These are phyloP conservation scores for Russula virescens DNA, from an alignment of 768 basidiomycete genomes.

Conservation along the genomic window DNA sequence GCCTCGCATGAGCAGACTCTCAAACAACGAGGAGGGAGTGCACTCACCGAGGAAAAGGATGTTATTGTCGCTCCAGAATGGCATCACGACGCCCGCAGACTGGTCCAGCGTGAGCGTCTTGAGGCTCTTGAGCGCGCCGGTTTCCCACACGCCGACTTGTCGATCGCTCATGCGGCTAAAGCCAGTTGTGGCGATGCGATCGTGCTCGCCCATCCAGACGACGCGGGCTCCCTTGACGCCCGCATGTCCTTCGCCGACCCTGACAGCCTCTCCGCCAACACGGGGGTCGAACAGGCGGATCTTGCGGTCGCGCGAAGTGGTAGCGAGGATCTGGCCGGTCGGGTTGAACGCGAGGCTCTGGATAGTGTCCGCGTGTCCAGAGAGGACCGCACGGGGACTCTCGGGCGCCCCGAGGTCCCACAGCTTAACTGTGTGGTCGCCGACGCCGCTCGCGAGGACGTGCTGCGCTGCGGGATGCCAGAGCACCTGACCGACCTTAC, in stretches of 20 bases:
- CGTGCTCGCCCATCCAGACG: conserved; percentile 84
- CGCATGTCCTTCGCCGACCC: conserved; percentile 78
- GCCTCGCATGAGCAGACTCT: too few species aligned
- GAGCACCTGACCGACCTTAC: conserved; percentile 90
- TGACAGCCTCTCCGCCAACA: conserved; percentile 71
- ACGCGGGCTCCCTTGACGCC: conserved; percentile 92
- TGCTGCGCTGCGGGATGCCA: conserved; percentile 91
- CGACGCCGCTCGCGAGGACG: conserved; percentile 75
- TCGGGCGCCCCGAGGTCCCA: conserved; percentile 86
- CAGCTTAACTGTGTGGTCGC: conserved; percentile 83
- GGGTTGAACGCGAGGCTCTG: conserved; percentile 80
- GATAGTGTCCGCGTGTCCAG: conserved; percentile 81
- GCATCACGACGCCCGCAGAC: conserved; percentile 91
- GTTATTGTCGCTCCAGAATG: conserved; percentile 94
- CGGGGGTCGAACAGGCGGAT: conserved; percentile 90
- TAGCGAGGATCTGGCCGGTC: conserved; percentile 75
- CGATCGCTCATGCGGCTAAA: conserved; percentile 97
- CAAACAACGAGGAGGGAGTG: not conserved
- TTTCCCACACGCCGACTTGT: conserved; percentile 88
- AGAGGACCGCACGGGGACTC: conserved; percentile 51
- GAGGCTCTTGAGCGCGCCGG: conserved; percentile 62
- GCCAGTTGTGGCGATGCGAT: conserved; percentile 89
- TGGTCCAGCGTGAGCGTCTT: conserved; percentile 83
- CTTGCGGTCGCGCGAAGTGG: conserved; percentile 91
- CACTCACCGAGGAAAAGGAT: conserved; percentile 72